Evolutionary conservation across 2,329 filamentous ascomycete genomes (phyloP), one percentile per base, ranked within the genome.

Genomic region (Sarocladiaceae sp.): DNA sequence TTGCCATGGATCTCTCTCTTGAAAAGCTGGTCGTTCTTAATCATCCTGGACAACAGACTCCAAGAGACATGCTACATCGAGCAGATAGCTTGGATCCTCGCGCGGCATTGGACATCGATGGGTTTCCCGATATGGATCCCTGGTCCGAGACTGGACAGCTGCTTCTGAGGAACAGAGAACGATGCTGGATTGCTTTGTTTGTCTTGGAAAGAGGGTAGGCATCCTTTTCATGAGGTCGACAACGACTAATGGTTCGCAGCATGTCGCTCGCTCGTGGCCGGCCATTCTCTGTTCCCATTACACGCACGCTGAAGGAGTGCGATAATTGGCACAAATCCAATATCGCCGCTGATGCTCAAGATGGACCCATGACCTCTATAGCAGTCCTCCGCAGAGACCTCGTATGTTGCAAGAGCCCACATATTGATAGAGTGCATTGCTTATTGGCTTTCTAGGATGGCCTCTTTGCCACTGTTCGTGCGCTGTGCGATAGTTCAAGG

Each of bases 291-390:
- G 78, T 89, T 0, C 86, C 86, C 0, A 74, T 84, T 48, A 87
- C 85, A 1, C 77, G 80, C 1, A 72, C 87, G 0, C 75, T 90
- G 18, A 80, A 83, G 55, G 78, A 82, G 46, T 88, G 86, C 58
- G 85, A 90, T 56, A 73, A 75, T 7, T 90, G 86, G 86, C 85
- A 88, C 58, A 68, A 79, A 13, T 83, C 80, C 8, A 73, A 76
- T 29, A 74, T 84, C 51, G 80, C 83, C 1, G 15, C 17, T 6
- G 84, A 88, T 60, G 71, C 76, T 12, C 84, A 84, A 63, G 86
- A 90, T 62, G 84, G 85, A 0, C 82, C 85, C n/a, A 71, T 89
- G 49, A 79, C 87, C 15, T 89, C 86, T 0, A 87, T 88, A 71
- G 83, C 85, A 0, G 83, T 88, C 4, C 66, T 90, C 10, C 75